Evolutionary conservation across 208 protist species (phyloP), one percentile per base, ranked within the genome.

Genomic region (Leishmania aethiopica): DNA sequence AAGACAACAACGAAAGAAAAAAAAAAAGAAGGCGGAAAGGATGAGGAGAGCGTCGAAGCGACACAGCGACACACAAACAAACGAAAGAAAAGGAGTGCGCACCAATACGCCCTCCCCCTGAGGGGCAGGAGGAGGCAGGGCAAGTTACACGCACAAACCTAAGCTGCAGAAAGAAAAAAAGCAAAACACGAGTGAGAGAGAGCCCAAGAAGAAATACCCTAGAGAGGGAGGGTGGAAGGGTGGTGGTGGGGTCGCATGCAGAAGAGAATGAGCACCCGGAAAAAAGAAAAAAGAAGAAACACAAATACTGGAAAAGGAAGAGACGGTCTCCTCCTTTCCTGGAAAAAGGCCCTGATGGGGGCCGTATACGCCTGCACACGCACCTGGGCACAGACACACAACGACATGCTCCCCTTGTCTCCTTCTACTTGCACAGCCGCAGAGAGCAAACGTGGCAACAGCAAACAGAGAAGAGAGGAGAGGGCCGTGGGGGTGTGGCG

Each of bases 141-240:
- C 42, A 45, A 45, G 42, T 45, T 45, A 45, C 42, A 45, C 42
- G 0, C 42, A 6, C 3, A 10, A 53, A 17, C 49, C 8, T 66
- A 4, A 66, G 28, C 28, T 7, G n/a, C n/a, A 66, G 8, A 66
- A 66, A 66, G 28, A 35, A 0, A 66, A 66, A 66, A 71, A 62
- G 78, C 73, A 57, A 81, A 82, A 47, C 45, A 60, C 42, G 42
- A 45, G 42, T 45, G 42, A 84, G 71, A 42, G 66, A 78, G 55
- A 84, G 57, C 6, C 6, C 25, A 60, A n/a, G 60, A 19, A n/a
- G 22, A 35, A 13, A 66, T 2, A 22, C n/a, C 6, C n/a, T n/a
- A 28, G 17, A 28, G n/a, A 66, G n/a, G n/a, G 28, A 35, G 72
- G 55, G 32, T 22, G 72, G 51, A 11, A 5, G 15, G 42, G 72